These are phyloP conservation scores for Calocybe cyanea DNA, from an alignment of 768 basidiomycete genomes.

Conservation along the genomic window DNA sequence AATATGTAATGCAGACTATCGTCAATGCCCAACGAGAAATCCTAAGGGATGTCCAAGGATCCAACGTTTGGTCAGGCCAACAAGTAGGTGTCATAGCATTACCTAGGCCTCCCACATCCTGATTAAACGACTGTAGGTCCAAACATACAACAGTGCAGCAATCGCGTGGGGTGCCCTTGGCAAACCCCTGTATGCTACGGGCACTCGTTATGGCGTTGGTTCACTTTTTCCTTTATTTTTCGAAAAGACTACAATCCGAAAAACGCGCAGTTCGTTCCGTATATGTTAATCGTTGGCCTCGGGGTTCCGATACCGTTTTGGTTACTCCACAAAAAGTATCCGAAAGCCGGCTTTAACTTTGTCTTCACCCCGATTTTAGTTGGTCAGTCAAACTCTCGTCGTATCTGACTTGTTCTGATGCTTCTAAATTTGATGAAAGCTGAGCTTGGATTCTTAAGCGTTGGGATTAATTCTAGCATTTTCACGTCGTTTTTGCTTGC, in stretches of 20 bases:
- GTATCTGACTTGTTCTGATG: conserved; percentile 16
- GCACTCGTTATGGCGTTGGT: conserved; percentile 39
- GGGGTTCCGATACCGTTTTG: conserved; percentile 50
- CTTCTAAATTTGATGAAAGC: conserved; percentile 8
- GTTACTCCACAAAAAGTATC: conserved; percentile 42
- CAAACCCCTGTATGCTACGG: conserved; percentile 40
- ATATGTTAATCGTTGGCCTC: conserved; percentile 42
- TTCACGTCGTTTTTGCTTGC: conserved; percentile 43
- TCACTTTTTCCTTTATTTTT: conserved; percentile 13
- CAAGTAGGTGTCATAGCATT: conserved; percentile 24
- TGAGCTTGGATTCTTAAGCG: conserved; percentile 43
- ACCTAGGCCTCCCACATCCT: neutral
- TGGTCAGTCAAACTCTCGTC: conserved; percentile 25
- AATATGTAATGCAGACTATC: conserved; percentile 15
- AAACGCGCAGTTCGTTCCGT: conserved; percentile 35
- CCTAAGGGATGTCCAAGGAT: conserved; percentile 41
- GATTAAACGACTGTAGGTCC: conserved; percentile 22
- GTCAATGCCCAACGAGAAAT: conserved; percentile 32
- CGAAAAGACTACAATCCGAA: no score
- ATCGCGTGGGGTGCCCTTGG: conserved; percentile 55
- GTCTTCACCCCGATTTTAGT: conserved; percentile 36
- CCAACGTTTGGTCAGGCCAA: conserved; percentile 55
- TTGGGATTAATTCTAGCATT: conserved; percentile 55
- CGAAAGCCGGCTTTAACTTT: conserved; percentile 41
- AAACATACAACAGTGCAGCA: conserved; percentile 48